Evolutionary conservation across 805 yeast genomes (phyloP), one percentile per base, ranked within the genome.

Genomic region (Starmerella stigmatis): DNA sequence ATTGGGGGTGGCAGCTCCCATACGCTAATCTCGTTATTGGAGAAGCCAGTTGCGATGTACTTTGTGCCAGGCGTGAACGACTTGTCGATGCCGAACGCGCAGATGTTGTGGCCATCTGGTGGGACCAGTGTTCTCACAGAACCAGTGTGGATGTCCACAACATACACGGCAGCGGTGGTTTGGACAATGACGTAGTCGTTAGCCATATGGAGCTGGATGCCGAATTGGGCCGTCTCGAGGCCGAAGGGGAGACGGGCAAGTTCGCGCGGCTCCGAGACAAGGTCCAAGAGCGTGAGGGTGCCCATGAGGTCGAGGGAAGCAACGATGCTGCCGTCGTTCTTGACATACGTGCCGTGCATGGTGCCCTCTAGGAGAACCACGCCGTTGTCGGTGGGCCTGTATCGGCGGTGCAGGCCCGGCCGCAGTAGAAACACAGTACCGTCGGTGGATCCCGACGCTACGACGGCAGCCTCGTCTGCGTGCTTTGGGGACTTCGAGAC

Each of bases 381-480:
- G 11, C 43, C 35, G 30, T 32, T 22, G 4, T 28, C n/a, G n/a
- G 23, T 32, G 10, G 43, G 46, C 15, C 29, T 28, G 22, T 43
- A 30, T 11, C 22, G n/a, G n/a, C 34, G 33, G 23, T 22, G 28
- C 7, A 45, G 39, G 1, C 15, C 25, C 8, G 44, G 41, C 7
- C 26, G 35, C n/a, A 32, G 17, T 17, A 53, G 40, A 5, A 23
- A 19, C n/a, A 53, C 43, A 1, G 36, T 23, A 22, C 57, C 57
- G 30, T 52, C 52, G 20, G 31, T 34, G 25, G 52, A 39, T 11
- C 50, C 57, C 10, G 51, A 43, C 4, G 50, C 52, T 11, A 45
- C 36, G 21, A 47, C 39, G 15, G 48, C 30, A 12, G 43, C 22
- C 12, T 25, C 12, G 19, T 37, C 36, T 5, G 20, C 33, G 2